Percentiles rank a stretch among this genome's conserved stretches.
These are phyloP conservation scores for Termitomyces sp. DNA, from an alignment of 768 basidiomycete species.

Conservation along the genomic window DNA sequence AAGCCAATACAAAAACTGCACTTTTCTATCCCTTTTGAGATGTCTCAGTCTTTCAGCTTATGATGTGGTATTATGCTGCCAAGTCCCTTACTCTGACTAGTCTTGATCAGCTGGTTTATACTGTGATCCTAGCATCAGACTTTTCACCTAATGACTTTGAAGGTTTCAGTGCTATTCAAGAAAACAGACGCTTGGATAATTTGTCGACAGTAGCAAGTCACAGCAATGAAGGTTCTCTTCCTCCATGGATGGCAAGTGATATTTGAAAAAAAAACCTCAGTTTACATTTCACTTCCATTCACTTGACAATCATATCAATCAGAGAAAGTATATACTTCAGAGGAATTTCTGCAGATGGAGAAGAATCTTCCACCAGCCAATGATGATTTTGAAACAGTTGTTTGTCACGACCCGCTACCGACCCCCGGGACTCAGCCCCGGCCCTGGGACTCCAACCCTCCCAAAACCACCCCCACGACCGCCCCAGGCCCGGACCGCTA, in stretches of 20 bases:
- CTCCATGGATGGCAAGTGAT: background rate
- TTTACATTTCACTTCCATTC: too few species aligned
- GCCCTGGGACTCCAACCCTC: too few species aligned
- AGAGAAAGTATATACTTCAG: too few species aligned
- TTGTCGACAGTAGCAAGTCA: background rate
- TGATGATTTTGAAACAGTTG: too few species aligned
- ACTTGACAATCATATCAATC: too few species aligned
- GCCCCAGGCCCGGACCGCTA: too few species aligned
- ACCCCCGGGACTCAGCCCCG: too few species aligned
- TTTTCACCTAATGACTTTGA: background rate
- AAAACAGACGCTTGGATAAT: background rate
- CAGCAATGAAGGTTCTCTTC: background rate
- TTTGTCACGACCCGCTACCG: too few species aligned
- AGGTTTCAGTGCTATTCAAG: background rate
- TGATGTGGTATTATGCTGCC: background rate
- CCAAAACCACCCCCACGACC: too few species aligned
- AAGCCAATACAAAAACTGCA: background rate
- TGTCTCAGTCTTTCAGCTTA: background rate
- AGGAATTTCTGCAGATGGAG: too few species aligned
- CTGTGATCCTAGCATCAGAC: background rate
- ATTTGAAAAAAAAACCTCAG: background rate
- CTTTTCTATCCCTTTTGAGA: background rate
- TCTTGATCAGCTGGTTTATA: background rate
- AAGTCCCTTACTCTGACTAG: background rate
- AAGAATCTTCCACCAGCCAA: too few species aligned